phyloP scores from a whole-genome alignment of 2,329 filamentous ascomycete genomes.

The Aspergillus proliferans region DNA sequence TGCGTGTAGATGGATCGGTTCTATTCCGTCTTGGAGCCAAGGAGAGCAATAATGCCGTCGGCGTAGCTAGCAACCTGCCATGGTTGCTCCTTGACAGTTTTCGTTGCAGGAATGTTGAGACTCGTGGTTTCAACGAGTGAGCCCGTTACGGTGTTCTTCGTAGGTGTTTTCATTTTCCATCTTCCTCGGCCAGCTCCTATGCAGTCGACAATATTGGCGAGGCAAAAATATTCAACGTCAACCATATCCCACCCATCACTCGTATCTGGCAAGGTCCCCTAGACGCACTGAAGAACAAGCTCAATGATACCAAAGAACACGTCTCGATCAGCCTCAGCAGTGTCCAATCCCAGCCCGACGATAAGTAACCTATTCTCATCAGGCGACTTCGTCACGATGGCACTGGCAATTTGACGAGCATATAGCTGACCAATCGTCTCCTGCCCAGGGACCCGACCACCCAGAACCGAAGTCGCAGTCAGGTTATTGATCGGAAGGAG shows the following conservation, averaged over 20 bases:
- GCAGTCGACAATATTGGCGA: not conserved
- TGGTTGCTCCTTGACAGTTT: too few relatives aligned
- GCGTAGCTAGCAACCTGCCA: too few relatives aligned
- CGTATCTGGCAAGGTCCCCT: not conserved
- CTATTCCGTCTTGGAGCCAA: too few relatives aligned
- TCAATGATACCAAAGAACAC: constrained; percentile 39
- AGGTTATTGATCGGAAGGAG: constrained; percentile 73
- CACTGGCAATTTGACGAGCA: constrained; percentile 80
- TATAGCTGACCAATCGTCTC: constrained; percentile 83
- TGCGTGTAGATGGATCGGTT: too few relatives aligned
- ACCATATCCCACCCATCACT: too few relatives aligned
- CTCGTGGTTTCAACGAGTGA: too few relatives aligned
- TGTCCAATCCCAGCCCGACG: constrained; percentile 52
- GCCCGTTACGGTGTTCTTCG: too few relatives aligned
- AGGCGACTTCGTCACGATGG: constrained; percentile 65
- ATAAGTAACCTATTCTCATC: constrained; percentile 55
- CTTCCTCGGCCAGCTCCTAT: too few relatives aligned
- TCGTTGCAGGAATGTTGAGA: too few relatives aligned
- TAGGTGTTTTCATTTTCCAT: too few relatives aligned
- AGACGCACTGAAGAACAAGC: constrained; percentile 38
- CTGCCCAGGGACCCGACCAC: constrained; percentile 69
- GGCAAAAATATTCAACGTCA: too few relatives aligned
- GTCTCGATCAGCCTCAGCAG: constrained; percentile 35
- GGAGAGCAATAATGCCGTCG: too few relatives aligned
- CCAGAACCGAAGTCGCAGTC: constrained; percentile 79